Base-by-base conservation (phyloP, 2,329 filamentous ascomycete species). In the Dryadomyces quercus-mongolicae region DNA sequence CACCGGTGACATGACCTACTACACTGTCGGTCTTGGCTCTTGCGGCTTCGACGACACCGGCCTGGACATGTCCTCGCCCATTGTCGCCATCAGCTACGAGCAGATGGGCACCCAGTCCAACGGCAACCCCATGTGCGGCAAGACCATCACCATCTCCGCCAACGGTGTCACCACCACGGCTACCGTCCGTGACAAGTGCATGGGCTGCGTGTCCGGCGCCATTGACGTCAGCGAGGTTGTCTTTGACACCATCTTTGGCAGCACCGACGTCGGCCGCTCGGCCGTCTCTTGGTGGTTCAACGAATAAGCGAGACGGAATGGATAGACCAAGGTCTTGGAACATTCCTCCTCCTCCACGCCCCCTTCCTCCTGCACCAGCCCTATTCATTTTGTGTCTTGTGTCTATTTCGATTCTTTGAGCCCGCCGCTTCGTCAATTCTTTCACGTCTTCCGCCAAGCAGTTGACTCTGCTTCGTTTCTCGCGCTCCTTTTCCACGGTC, bases 1-100 rank as follows among this genome's bases (percentile, higher is more conserved):
- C 70, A 63, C 65, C 0, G 88, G 87, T 57, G 78, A 90, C 51
- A 75, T 88, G 60, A 93, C 88, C 56, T 91, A 80, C 74, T 94
- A 87, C 71, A 70, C 74, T 44, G 72, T 85, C 49, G 88, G 84
- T 45, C 65, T 85, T 9, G 84, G 85, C 56, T 69, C 84, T 21
- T 93, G 88, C 64, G 87, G 86, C 53, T 67, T 66, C 42, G 77
- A 81, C 60, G 82, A 82, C 69, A 65, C 72, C 49, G 80, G 81
- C 62, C 65, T 68, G 59, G 81, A 84, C 62, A 54, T 64, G 22
- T 66, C 64, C 4, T 73, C 82, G 20, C 73, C 78, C 65, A 81
- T 89, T 56, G 80, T 93, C 55, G 88, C 88, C 56, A 73, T 94
- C 53, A 80, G 85, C 20, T 62, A 74, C 45, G 70, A 62, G 5